phyloP scores from a whole-genome alignment of 2,329 filamentous ascomycete species.

The Rhinocladiella similis region DNA sequence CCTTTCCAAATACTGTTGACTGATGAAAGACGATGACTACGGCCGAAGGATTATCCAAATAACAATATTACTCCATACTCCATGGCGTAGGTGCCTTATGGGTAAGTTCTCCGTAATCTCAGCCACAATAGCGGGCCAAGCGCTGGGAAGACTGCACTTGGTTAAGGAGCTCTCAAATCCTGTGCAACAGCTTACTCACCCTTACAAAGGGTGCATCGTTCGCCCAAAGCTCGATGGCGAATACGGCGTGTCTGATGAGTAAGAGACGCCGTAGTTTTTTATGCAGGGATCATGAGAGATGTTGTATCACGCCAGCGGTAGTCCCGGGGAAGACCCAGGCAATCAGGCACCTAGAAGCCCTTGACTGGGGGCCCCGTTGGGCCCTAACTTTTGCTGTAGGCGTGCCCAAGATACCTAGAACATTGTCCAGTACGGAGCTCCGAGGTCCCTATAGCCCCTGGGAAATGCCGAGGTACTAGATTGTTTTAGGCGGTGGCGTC shows the following conservation, averaged over 20 bases:
- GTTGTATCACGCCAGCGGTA: neutral
- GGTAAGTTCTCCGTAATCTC: neutral
- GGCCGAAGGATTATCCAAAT: no score
- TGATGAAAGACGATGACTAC: no score
- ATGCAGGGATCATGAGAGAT: conserved; percentile 10
- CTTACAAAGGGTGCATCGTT: neutral
- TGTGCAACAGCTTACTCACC: neutral
- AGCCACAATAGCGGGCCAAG: neutral
- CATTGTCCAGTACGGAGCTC: neutral
- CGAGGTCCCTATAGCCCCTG: neutral
- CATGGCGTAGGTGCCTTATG: neutral
- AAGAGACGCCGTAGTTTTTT: neutral
- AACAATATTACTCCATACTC: neutral
- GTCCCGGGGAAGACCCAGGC: neutral
- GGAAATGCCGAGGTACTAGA: no score
- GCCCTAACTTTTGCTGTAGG: no score
- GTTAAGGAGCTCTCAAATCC: no score
- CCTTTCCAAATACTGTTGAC: no score
- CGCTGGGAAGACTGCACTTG: neutral
- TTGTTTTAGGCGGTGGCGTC: no score
- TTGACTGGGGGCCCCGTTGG: no score
- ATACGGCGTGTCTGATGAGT: neutral
- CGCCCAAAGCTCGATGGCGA: neutral
- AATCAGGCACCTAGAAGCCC: neutral
- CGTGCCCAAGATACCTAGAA: no score